phyloP scores from a whole-genome alignment of 805 yeast species.

The Sporopachydermia lactativora region DNA sequence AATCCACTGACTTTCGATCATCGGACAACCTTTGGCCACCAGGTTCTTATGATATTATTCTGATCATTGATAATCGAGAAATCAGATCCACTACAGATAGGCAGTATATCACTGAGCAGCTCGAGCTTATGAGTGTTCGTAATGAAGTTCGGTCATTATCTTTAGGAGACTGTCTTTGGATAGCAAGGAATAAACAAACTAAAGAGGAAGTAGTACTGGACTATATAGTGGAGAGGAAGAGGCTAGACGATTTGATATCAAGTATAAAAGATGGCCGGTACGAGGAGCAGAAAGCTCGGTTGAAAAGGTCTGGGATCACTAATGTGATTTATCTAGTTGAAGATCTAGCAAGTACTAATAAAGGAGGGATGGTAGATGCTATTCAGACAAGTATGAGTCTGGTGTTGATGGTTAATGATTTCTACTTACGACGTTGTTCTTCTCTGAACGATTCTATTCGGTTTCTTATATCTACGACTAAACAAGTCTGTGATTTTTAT shows the following conservation, averaged over 20 bases:
- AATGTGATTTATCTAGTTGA: slow-evolving; percentile 71
- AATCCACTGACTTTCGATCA: slow-evolving; percentile 6
- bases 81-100: slow-evolving; percentile 55
- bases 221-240: slow-evolving; percentile 79
- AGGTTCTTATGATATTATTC: slow-evolving; percentile 41
- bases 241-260: slow-evolving; percentile 70
- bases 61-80: slow-evolving; percentile 74
- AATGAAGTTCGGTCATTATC: slow-evolving; percentile 45
- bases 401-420: slow-evolving; percentile 50
- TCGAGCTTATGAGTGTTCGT: slow-evolving; percentile 33
- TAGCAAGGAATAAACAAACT: slow-evolving; percentile 51
- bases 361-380: slow-evolving; percentile 30
- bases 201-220: slow-evolving; percentile 57
- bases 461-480: slow-evolving; percentile 38
- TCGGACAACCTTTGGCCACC: slow-evolving; percentile 58
- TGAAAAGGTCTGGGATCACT: slow-evolving; percentile 51
- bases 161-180: slow-evolving; percentile 85
- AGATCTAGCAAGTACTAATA: slow-evolving; percentile 39
- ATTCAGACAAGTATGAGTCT: slow-evolving; percentile 65
- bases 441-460: slow-evolving; percentile 63
- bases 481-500: slow-evolving; percentile 27
- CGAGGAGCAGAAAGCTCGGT: slow-evolving; percentile 71
- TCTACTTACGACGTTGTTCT: slow-evolving; percentile 53
- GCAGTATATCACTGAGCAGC: slow-evolving; percentile 47
- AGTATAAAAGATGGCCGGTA: slow-evolving; percentile 85